Evolutionary conservation across 2,329 filamentous ascomycete genomes (phyloP).

Genomic region (Aspergillus sp.): DNA sequence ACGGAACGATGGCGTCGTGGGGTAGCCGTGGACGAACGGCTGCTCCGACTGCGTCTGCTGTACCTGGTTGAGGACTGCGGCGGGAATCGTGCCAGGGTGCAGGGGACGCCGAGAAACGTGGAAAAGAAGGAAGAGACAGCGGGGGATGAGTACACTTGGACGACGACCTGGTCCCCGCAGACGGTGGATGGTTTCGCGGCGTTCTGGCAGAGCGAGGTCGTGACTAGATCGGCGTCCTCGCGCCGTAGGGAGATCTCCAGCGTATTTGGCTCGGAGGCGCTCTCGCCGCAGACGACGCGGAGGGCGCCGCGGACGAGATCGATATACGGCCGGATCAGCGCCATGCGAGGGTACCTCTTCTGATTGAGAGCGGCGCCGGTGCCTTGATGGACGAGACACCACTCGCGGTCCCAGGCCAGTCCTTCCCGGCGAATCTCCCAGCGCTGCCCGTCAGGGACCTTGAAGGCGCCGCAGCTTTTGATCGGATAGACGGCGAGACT

Average conservation of each 20-base stretch:
- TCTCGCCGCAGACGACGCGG: conserved; percentile 50
- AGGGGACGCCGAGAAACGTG: conserved; percentile 70
- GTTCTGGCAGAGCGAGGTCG: conserved; percentile 57
- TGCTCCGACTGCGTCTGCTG: neutral
- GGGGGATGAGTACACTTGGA: conserved; percentile 67
- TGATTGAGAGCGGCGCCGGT: conserved; percentile 83
- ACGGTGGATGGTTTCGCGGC: conserved; percentile 61
- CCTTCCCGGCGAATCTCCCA: conserved; percentile 85
- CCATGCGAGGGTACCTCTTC: conserved; percentile 86
- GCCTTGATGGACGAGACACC: conserved; percentile 87
- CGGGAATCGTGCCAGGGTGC: conserved; percentile 80
- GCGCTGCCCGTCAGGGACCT: conserved; percentile 58
- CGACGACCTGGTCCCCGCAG: conserved; percentile 75
- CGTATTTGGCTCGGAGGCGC: conserved; percentile 23
- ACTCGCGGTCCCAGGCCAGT: conserved; percentile 91
- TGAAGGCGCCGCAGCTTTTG: conserved; percentile 85
- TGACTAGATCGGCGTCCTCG: conserved; percentile 53
- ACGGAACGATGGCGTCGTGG: conserved; percentile 21
- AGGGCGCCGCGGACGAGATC: conserved; percentile 69
- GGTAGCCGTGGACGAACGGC: conserved; percentile 20
- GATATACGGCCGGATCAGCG: conserved; percentile 71
- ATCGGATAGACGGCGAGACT: conserved; percentile 80
- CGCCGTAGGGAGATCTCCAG: conserved; percentile 38
- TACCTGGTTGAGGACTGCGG: conserved; percentile 63
- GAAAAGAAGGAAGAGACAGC: conserved; percentile 77